phyloP scores from a whole-genome alignment of 768 basidiomycete genomes.

The Lactarius pseudohatsudake region DNA sequence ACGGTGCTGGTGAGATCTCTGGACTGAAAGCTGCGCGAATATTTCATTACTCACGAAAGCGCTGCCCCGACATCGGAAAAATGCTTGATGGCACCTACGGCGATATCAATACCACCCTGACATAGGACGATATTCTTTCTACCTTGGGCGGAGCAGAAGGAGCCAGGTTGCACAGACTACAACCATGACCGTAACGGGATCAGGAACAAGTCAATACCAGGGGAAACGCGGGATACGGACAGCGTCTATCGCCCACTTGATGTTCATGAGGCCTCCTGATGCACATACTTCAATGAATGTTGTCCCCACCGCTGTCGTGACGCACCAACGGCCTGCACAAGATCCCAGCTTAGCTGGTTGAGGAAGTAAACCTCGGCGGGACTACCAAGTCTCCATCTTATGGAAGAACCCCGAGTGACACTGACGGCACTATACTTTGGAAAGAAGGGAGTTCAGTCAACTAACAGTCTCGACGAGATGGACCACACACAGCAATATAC shows the following conservation, averaged over 20 bases:
- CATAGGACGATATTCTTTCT: background rate
- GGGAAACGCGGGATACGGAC: slow-evolving; percentile 29
- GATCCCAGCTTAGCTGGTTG: slow-evolving; percentile 31
- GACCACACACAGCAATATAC: slow-evolving; percentile 29
- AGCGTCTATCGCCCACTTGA: slow-evolving; percentile 36
- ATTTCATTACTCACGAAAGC: background rate
- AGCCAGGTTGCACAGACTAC: background rate
- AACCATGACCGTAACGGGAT: background rate
- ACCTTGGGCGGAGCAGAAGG: slow-evolving; percentile 11
- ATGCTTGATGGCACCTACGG: slow-evolving; percentile 6
- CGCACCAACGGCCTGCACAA: slow-evolving; percentile 32
- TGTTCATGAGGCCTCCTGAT: slow-evolving; percentile 40
- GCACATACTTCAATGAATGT: background rate
- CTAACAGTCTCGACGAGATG: background rate
- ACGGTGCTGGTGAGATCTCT: background rate
- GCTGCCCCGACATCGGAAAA: slow-evolving; percentile 1
- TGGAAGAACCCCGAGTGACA: slow-evolving; percentile 18
- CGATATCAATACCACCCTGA: background rate
- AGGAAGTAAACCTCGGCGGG: slow-evolving; percentile 33
- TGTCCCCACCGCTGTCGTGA: background rate
- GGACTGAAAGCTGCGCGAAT: background rate
- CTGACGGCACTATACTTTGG: slow-evolving; percentile 24
- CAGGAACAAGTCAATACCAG: background rate
- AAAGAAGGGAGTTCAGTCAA: background rate
- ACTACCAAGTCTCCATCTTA: slow-evolving; percentile 24